Evolutionary conservation across 129 eudicot species (phyloP), one percentile per base, ranked within the genome.

Genomic region (Flaveria brownii): DNA sequence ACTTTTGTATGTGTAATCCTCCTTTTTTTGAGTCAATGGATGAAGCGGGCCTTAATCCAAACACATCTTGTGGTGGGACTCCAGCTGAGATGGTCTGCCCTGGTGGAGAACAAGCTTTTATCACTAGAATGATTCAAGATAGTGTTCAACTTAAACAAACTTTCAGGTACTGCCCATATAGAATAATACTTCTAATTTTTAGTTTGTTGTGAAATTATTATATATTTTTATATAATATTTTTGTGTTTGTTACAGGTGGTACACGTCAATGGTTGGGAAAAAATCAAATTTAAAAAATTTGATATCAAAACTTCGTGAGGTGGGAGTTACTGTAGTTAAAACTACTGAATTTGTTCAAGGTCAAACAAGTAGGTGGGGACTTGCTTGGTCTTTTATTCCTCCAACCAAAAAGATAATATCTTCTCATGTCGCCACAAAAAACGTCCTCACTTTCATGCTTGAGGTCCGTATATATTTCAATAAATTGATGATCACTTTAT

Each of bases 291-390:
- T 94, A 36, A 94, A 91, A 82, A 78, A 49, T 70, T 80, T 94
- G 67, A 84, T 75, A 20, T 82, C 92, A 50, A 82, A 86, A 66
- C 94, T 91, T 70, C 84, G 97, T 62, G 85, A 83, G 55, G 85
- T 84, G 71, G 97, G 97, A 74, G 96, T 85, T 50, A 91, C 87
- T 2, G 78, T 91, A 54, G 96, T 94, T 70, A 94, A 89, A 84
- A 87, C 96, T 26, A 94, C 99, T 39, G 99, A 94, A 78, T 91
- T 94, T 78, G 99, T 94, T 77, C 99, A 94, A 82, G 99, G 99
- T 75, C 90, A 90, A 81, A 94, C 99, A 54, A 82, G 85, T 72
- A 79, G 97, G 47, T 94, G 99, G 99, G 99, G 99, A 59, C 90
- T 94, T 75, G 99, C 97, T 1, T 94, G 99, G 99, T 94, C 99